Evolutionary conservation across 1,139 yeast genomes (phyloP), one percentile per base, ranked within the genome.

Genomic region (Kluyveromyces marxianus): DNA sequence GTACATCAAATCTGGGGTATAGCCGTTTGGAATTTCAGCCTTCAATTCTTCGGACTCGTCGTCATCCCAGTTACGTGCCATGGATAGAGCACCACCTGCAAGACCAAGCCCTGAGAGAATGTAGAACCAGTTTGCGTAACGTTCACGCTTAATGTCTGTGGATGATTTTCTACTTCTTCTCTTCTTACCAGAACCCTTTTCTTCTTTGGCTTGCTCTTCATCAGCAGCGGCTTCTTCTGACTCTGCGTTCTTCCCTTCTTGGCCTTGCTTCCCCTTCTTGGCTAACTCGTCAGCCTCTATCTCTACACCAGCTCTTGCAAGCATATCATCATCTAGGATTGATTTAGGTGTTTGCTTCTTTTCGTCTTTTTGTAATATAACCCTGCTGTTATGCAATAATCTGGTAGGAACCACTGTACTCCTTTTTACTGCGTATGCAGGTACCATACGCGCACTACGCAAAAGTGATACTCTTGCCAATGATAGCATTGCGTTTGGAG

Each of bases 11-110:
- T 63, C 68, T 8, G 88, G 83, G 4, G 83, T 65, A 63, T 77
- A 83, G 2, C 96, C 97, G 60, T 82, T 77, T 42, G 72, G 79
- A 50, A 82, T 71, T 29, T 70, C 72, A 39, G 73, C 67, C 53
- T 69, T 75, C 47, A 70, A 64, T 52, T 75, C 73, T 50, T 76
- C 79, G 53, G 83, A 85, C 54, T 84, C 94, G 49, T 74, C 84
- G 14, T 76, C 80, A 52, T 87, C 96, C 90, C 96, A 90, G 59
- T 89, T 82, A 66, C 98, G 81, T 46, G 84, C 76, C 70, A 88
- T 67, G 66, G 86, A 92, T 24, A 58, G 43, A 7, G 79, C 87
- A 41, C 77, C 72, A 31, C 88, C 90, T 25, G 81, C 83, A 36
- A 80, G 53, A 3, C 77, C 76, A 26, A 80, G 78, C n/a, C 86